Percentiles rank a stretch among this genome's conserved stretches.
Conservation (phyloP, 1,284 basidiomycete species). For the Irpex sp. region DNA sequence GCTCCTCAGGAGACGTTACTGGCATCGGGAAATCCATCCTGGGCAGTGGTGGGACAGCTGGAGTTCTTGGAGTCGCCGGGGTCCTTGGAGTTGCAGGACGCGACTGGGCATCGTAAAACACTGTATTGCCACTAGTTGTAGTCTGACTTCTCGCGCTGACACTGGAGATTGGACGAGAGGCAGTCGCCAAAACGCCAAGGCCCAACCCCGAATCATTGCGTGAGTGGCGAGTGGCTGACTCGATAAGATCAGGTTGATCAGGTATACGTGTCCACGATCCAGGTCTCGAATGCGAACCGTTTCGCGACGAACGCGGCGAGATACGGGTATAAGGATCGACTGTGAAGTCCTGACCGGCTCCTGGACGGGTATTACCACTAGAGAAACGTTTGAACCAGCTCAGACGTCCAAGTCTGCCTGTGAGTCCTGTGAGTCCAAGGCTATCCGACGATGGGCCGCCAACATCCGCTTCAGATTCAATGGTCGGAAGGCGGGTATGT, state of each 20-base stretch:
- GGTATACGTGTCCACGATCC: constrained; percentile 27
- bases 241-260: constrained; percentile 34
- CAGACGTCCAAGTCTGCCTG: constrained; percentile 39
- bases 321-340: constrained; percentile 27
- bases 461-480: constrained; percentile 15
- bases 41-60: not conserved
- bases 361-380: constrained; percentile 12
- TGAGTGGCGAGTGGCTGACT: constrained; percentile 15
- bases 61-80: constrained; percentile 30
- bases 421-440: constrained; percentile 40
- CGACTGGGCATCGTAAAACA: constrained; percentile 59
- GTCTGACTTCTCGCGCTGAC: constrained; percentile 44
- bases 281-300: constrained; percentile 33
- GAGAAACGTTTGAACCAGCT: constrained; percentile 51
- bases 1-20: constrained; percentile 17
- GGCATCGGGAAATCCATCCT: constrained; percentile 25
- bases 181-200: constrained; percentile 33
- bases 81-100: constrained; percentile 36
- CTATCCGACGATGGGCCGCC: constrained; percentile 21
- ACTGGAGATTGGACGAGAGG: constrained; percentile 52
- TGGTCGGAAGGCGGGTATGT: constrained; percentile 11
- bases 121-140: constrained; percentile 46
- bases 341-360: constrained; percentile 12
- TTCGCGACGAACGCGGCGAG: constrained; percentile 25
- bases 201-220: constrained; percentile 20